Evolutionary conservation across 805 yeast genomes (phyloP), one percentile per base, ranked within the genome.

Genomic region (Groenewaldozyma salmanticensis): DNA sequence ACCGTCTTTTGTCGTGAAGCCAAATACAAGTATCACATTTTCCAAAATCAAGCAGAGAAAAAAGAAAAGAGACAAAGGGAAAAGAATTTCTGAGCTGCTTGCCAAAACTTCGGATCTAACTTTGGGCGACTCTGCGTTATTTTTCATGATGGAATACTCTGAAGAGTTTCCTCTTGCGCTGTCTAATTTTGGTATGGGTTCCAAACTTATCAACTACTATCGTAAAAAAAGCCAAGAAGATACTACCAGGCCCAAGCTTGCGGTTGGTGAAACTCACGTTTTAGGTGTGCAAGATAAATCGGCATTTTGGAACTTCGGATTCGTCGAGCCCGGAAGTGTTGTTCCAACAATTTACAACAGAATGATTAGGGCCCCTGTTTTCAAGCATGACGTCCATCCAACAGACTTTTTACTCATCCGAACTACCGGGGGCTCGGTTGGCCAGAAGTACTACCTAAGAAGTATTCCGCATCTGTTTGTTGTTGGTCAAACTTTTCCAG

Each of bases 301-400:
- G 5, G 96, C 98, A 9, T 92, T 92, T 58, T 92, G 98, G 97
- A 92, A 88, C 59, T 92, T 87, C 65, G 98, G 98, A 1, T 84
- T 82, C 64, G 97, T 92, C 5, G 95, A 86, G 35, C 84, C 87
- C 2, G 98, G 98, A 2, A 85, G 81, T 52, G 76, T 86, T 42
- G 96, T 88, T 2, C 97, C 97, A 1, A 84, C 98, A 0, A 64
- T 90, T 36, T 92, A 92, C 64, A 92, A 90, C 58, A 82, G 86
- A 53, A 80, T 92, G 81, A 60, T 81, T 3, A 67, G 98, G 46
- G 96, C 98, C 0, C 98, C 98, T 0, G 73, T 90, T 2, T 90
- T 85, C 66, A 79, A 79, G 54, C 98, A 92, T 56, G 94, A 86
- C 33, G 70, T 79, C 0, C 68, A 71, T 19, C 60, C 68, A 19